Conservation (phyloP, 768 basidiomycete genomes). For the Artomyces pyxidatus region DNA sequence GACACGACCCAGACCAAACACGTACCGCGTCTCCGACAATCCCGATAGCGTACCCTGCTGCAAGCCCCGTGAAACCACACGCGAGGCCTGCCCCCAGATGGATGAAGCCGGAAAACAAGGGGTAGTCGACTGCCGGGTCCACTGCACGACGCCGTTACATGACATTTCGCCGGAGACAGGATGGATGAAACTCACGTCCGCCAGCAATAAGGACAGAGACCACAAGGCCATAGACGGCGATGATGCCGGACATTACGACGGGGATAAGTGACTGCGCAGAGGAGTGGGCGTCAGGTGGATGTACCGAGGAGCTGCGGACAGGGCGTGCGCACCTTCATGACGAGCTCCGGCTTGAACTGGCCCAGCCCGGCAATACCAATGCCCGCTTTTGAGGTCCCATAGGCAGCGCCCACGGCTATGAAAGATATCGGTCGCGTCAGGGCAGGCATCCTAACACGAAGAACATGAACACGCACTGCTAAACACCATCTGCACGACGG, state of each 20-base stretch:
- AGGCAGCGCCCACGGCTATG: slow-evolving; percentile 22
- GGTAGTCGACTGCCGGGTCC: slow-evolving; percentile 12
- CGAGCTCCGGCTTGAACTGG: slow-evolving; percentile 89
- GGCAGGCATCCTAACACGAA: background rate
- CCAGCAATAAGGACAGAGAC: slow-evolving; percentile 95
- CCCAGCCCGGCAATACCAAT: slow-evolving; percentile 96
- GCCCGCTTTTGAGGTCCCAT: slow-evolving; percentile 98
- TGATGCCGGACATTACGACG: slow-evolving; percentile 99
- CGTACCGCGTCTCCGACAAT: slow-evolving; percentile 99
- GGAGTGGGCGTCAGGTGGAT: background rate
- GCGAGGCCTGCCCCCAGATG: slow-evolving; percentile 92
- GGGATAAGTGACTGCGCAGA: slow-evolving; percentile 47
- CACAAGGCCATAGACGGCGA: slow-evolving; percentile 98
- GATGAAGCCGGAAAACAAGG: slow-evolving; percentile 88
- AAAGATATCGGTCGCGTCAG: slow-evolving; percentile 31
- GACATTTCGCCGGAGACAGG: background rate
- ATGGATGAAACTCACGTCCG: slow-evolving; percentile 51
- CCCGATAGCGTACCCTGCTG: slow-evolving; percentile 95
- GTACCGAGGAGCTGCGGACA: background rate
- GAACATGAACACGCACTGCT: slow-evolving; percentile 59
- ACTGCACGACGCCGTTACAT: slow-evolving; percentile 1
- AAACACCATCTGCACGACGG: slow-evolving; percentile 91
- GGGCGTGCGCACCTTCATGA: slow-evolving; percentile 50
- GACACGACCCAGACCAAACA: too few relatives aligned
- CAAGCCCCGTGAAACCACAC: slow-evolving; percentile 89